Conservation (phyloP, 495 filamentous ascomycete species). For the Lichina pygmaea region DNA sequence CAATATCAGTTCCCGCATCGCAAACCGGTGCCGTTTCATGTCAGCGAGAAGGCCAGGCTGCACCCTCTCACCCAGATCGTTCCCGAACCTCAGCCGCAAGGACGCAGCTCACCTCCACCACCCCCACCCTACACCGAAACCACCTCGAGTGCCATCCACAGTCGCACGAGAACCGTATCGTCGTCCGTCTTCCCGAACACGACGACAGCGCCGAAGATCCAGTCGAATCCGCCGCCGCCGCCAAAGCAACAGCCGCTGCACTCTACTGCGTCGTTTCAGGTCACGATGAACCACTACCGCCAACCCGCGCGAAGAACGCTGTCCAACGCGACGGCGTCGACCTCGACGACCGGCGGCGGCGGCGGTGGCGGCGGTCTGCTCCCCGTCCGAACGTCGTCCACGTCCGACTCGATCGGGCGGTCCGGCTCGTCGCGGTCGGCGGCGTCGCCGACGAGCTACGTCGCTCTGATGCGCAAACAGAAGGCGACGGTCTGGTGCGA, state of each 20-base stretch:
- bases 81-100: background rate
- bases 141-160: slow-evolving; percentile 4
- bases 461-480: slow-evolving; percentile 79
- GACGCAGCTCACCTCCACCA: background rate
- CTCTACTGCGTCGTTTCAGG: slow-evolving; percentile 3
- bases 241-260: slow-evolving; percentile 1
- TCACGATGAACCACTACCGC: slow-evolving; percentile 4
- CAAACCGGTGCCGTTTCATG: slow-evolving; percentile 1
- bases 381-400: slow-evolving; percentile 13
- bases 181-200: slow-evolving; percentile 7
- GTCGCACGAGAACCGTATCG: slow-evolving; percentile 8
- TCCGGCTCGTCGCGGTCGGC: slow-evolving; percentile 47
- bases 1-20: slow-evolving; percentile 1
- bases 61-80: background rate
- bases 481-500: slow-evolving; percentile 99
- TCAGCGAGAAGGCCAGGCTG: background rate
- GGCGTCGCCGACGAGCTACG: slow-evolving; percentile 46
- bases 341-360: slow-evolving; percentile 11
- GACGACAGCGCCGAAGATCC: background rate
- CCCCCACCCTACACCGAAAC: background rate
- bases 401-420: slow-evolving; percentile 38
- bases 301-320: slow-evolving; percentile 11
- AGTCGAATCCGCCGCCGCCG: background rate
- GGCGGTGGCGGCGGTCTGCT: slow-evolving; percentile 3
- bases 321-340: slow-evolving; percentile 17